Evolutionary conservation across 2,329 filamentous ascomycete species (phyloP), one percentile per base, ranked within the genome.

Genomic region (Didymella pomorum): DNA sequence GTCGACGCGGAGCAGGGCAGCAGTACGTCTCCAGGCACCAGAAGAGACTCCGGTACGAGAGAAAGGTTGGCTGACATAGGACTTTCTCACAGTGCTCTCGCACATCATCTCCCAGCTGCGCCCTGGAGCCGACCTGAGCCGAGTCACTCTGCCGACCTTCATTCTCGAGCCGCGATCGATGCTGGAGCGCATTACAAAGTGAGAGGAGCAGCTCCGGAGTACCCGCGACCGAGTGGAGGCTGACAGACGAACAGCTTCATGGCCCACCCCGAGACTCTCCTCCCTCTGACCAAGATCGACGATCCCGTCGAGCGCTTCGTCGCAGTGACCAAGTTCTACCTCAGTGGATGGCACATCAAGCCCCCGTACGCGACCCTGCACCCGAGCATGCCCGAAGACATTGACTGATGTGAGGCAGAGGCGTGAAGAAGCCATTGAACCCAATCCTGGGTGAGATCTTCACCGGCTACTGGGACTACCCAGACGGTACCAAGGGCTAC

Each of bases 121-220:
- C 63, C 95, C 95, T 12, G 95, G 95, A 65, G 95, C 95, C 71
- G 95, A 99, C 77, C 83, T 99, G 69, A 97, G 93, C 79, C 87
- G 94, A 69, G 93, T 99, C 62, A 94, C 95, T 33, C 83, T 99
- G 56, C 95, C 95, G 39, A 99, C 95, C 46, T 99, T 99, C 77
- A 99, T 99, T 72, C 87, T 99, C 69, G 95, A 99, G 79, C 95
- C 95, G 23, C 89, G 93, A 73, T 97, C 93, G 70, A 99, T 99
- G 95, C 82, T 99, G 70, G 95, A 99, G 80, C 88, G 95, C 70
- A 99, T 99, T 76, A 99, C 95, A 72, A 99, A 99, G 93, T 97
- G 82, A 67, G 87, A 81, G 41, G 43, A 39, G 35, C 10, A 11
- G 8, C 11, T 39, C 35, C 35, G 35, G 35, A 20, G 7, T 20